Base-by-base conservation (phyloP, 257 asterid genomes). In the Oldenlandia corymbosa region DNA sequence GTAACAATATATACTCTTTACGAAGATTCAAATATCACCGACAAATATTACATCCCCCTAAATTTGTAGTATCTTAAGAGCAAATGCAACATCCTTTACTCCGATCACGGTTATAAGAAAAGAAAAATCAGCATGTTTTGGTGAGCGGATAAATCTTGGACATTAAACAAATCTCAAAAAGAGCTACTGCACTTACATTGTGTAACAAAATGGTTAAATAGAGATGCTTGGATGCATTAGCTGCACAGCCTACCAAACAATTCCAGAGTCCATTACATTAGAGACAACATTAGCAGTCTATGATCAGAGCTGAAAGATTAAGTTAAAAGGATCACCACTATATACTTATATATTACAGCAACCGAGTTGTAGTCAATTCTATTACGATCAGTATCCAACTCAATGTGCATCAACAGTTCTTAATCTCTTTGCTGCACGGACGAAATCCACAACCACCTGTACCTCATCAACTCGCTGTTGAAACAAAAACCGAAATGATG, bases 381-480 rank as follows among this genome's bases (percentile, higher is more conserved):
- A 56, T 17, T 69, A 78, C 83, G 73, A 36, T 54, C 62, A 74
- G 18, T 64, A 20, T 68, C 61, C 48, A 49, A 68, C 81, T 83
- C 80, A 67, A 69, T 72, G 75, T 53, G 67, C 55, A 64, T 81
- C 77, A 55, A 71, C 73, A 55, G 83, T 69, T 63, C 75, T 79
- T 31, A 75, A 67, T 67, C 83, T 81, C 83, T 84, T 88, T 36
- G 94, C 91, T 4, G 94, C 80, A 11, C 80, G 90, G 69, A 86
- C 79, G 39, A 91, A 91, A 60, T 76, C 95, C 81, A 81, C 69
- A 1, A 91, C 73, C 83, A 84, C 98, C 76, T 86, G 79, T 42
- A 84, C 81, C 85, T 91, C 96, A 26, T 91, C 87, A 26, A 86
- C 85, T 77, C 68, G 81, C 96, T 91, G 95, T 67, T 50, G 52